Percentiles rank a stretch among this genome's conserved stretches.
Conservation (phyloP, 1,139 yeast genomes). For the Blastobotrys arbuscula region DNA sequence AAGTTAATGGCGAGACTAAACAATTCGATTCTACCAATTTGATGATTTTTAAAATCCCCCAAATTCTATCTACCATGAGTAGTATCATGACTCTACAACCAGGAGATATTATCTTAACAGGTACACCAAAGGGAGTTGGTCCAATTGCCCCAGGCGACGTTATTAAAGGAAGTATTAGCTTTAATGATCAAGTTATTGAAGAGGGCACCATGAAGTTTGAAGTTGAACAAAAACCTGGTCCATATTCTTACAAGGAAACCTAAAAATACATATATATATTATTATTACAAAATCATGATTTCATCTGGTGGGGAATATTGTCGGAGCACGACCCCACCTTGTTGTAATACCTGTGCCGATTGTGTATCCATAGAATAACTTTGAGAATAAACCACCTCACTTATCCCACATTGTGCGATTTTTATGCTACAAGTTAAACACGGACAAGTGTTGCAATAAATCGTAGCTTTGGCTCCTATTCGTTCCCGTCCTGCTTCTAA, state of each 20-base stretch:
- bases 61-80: constrained; percentile 74
- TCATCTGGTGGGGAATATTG: constrained; percentile 62
- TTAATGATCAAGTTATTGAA: constrained; percentile 49
- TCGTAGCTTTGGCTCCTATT: constrained; percentile 52
- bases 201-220: constrained; percentile 46
- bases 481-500: constrained; percentile 92
- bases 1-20: constrained; percentile 61
- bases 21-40: constrained; percentile 77
- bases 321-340: constrained; percentile 68
- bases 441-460: constrained; percentile 96
- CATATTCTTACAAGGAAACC: constrained; percentile 48
- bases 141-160: constrained; percentile 69
- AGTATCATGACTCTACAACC: constrained; percentile 82
- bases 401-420: constrained; percentile 87
- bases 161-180: constrained; percentile 54
- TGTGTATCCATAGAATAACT: constrained; percentile 84
- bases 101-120: constrained; percentile 88
- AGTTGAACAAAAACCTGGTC: constrained; percentile 73
- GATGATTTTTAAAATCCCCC: constrained; percentile 86
- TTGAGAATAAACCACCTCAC: constrained; percentile 90
- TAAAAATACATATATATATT: constrained; percentile 6
- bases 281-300: constrained; percentile 21
- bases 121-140: constrained; percentile 99
- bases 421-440: constrained; percentile 93
- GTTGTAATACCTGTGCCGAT: constrained; percentile 62